Conservation (phyloP, 2,329 filamentous ascomycete genomes). For the Cercospora sp. region DNA sequence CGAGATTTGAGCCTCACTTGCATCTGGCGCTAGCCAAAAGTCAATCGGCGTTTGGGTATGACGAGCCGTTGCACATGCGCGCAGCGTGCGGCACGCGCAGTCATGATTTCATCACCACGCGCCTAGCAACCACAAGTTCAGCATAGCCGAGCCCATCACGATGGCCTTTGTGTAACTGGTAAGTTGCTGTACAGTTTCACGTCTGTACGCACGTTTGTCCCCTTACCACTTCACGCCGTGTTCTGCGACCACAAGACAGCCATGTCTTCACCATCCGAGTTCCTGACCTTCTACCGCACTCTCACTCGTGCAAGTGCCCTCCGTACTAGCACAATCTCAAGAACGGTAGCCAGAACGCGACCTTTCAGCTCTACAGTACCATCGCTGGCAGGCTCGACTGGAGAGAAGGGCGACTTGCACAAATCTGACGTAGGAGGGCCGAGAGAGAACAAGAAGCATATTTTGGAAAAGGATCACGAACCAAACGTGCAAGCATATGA, state of each 20-base stretch:
- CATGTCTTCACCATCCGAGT: slow-evolving; percentile 40
- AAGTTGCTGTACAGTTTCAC: not conserved
- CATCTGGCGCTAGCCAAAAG: slow-evolving; percentile 1
- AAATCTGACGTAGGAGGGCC: slow-evolving; percentile 26
- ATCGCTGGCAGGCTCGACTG: slow-evolving; percentile 12
- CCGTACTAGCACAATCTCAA: not conserved
- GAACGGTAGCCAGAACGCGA: slow-evolving; percentile 5
- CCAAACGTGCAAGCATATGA: slow-evolving; percentile 31
- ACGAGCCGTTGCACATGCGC: slow-evolving; percentile 4
- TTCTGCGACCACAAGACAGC: slow-evolving; percentile 15
- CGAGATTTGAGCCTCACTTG: slow-evolving; percentile 6
- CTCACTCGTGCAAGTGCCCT: slow-evolving; percentile 7
- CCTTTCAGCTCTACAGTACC: slow-evolving; percentile 21
- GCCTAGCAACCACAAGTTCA: slow-evolving; percentile 2
- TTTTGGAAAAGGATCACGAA: slow-evolving; percentile 32
- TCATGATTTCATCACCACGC: slow-evolving; percentile 9
- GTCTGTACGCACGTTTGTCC: not conserved
- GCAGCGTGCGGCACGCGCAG: not conserved
- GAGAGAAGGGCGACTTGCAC: slow-evolving; percentile 15
- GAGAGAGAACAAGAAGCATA: slow-evolving; percentile 28
- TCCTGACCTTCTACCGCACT: slow-evolving; percentile 43
- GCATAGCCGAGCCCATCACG: slow-evolving; percentile 1
- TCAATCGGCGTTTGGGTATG: slow-evolving; percentile 4
- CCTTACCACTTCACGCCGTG: not conserved
- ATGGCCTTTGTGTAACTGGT: not conserved